Evolutionary conservation across 345 rosid genomes (phyloP).

Genomic region (Eucalyptus regnans): DNA sequence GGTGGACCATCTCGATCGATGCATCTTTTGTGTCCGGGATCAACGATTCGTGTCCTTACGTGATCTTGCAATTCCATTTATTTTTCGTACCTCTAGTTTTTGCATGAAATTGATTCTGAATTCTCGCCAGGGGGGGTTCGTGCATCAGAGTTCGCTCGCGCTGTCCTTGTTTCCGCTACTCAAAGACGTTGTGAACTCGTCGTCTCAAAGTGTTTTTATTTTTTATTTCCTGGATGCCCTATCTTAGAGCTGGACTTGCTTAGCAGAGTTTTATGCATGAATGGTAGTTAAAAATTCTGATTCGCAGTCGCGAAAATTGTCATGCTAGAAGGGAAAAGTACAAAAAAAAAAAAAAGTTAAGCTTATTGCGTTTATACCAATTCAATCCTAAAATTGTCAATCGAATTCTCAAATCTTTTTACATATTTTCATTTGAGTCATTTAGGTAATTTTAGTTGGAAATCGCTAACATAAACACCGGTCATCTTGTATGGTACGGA

Average conservation of each 20-base stretch:
- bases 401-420: no score
- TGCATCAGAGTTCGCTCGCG: background rate
- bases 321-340: background rate
- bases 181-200: background rate
- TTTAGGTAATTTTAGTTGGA: fast-evolving
- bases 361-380: fast-evolving
- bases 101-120: background rate
- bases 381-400: no score
- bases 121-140: background rate
- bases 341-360: no score
- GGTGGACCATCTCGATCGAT: background rate
- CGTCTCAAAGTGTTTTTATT: background rate
- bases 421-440: background rate
- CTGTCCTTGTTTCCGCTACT: background rate
- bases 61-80: background rate
- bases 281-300: background rate
- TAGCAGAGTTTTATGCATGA: background rate
- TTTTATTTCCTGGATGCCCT: background rate
- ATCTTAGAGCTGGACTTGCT: background rate
- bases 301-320: background rate
- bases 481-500: fast-evolving
- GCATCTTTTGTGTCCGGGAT: background rate
- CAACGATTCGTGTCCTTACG: background rate
- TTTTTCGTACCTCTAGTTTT: no score
- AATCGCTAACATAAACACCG: fast-evolving